Percentiles rank a stretch among this genome's conserved stretches.
Conservation (phyloP, 2,329 filamentous ascomycete genomes). For the Aspergillus proliferans region DNA sequence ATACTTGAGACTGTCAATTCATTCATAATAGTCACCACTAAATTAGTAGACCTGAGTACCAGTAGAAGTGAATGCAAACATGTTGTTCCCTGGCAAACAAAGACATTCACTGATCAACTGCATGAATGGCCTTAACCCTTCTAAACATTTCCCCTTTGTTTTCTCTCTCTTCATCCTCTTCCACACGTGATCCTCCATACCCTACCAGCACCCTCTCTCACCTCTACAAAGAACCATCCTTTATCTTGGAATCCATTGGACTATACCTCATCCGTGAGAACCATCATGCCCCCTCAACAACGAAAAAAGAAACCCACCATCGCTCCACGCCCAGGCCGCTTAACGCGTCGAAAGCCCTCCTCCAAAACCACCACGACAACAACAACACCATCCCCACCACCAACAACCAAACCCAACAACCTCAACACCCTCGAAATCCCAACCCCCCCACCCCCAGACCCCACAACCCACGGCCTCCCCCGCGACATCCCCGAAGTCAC, state of each 20-base stretch:
- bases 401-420: background rate
- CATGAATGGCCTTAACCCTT: background rate
- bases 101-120: background rate
- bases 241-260: background rate
- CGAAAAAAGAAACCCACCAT: background rate
- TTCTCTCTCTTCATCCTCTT: constrained; percentile 1
- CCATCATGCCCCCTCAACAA: constrained; percentile 2
- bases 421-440: background rate
- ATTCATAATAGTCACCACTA: background rate
- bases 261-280: background rate
- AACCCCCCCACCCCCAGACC: background rate
- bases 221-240: background rate
- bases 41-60: background rate
- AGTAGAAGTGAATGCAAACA: background rate
- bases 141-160: background rate
- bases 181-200: constrained; percentile 9
- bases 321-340: background rate
- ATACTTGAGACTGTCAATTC: background rate
- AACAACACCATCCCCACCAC: background rate
- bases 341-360: background rate
- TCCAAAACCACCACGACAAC: background rate
- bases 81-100: background rate
- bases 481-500: constrained; percentile 17
- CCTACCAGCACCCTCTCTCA: constrained; percentile 5
- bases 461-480: background rate